These are phyloP conservation scores for Dichotomocladium elegans DNA, from an alignment of 371 early-diverging fungal species.

Conservation along the genomic window DNA sequence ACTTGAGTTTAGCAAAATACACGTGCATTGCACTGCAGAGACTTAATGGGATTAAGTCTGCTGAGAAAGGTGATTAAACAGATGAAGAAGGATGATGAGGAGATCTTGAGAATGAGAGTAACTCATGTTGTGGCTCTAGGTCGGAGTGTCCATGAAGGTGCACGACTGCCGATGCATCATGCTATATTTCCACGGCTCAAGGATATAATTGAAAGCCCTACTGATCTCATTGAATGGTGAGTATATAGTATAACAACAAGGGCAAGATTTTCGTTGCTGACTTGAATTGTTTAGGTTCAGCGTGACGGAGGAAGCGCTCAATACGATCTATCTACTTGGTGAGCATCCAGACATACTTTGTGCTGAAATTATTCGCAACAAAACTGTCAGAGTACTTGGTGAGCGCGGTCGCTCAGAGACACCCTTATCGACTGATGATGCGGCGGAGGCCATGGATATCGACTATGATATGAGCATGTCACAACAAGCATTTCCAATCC, in stretches of 20 bases:
- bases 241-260: constrained; percentile 1
- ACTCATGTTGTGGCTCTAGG: no score
- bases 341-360: constrained; percentile 86
- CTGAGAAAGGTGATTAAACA: constrained; percentile 46
- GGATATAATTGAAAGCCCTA: constrained; percentile 60
- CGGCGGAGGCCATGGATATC: constrained; percentile 17
- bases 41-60: constrained; percentile 48
- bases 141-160: constrained; percentile 52
- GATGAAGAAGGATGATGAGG: no score
- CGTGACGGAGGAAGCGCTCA: constrained; percentile 89
- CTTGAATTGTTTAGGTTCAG: constrained; percentile 77
- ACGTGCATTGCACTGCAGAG: constrained; percentile 89
- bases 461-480: constrained; percentile 33
- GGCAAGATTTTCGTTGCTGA: no score
- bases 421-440: constrained; percentile 6
- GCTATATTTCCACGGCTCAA: constrained; percentile 66
- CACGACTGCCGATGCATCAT: constrained; percentile 70
- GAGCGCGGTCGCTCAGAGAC: constrained; percentile 5
- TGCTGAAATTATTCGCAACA: constrained; percentile 65
- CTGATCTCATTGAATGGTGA: constrained; percentile 65
- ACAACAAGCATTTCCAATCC: constrained; percentile 16
- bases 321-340: constrained; percentile 81
- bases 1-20: constrained; percentile 79
- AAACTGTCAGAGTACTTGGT: constrained; percentile 56
- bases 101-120: no score